These are phyloP conservation scores for Malus sylvestris DNA, from an alignment of 306 rosid genomes.

Conservation along the genomic window DNA sequence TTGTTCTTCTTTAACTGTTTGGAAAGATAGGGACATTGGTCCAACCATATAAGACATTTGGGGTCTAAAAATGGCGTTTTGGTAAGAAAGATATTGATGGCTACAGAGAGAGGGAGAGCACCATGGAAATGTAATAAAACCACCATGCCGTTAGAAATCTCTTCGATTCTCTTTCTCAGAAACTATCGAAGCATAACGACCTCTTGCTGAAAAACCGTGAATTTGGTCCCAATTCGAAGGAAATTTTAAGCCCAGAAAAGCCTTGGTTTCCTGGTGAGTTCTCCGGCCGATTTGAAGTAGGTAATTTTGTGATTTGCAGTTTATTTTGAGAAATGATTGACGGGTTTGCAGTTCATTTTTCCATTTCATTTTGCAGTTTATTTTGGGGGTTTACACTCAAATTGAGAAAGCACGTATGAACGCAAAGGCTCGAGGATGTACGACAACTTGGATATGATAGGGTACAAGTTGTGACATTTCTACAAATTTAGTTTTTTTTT, in stretches of 20 bases:
- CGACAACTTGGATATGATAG: constrained; percentile 96
- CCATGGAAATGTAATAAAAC: constrained; percentile 11
- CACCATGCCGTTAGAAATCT: too few relatives aligned
- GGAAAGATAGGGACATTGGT: constrained; percentile 2
- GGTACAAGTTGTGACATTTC: constrained; percentile 24
- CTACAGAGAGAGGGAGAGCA: constrained; percentile 19
- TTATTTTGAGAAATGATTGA: too few relatives aligned
- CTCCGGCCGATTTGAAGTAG: too few relatives aligned
- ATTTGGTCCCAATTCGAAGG: too few relatives aligned
- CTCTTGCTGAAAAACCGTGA: too few relatives aligned
- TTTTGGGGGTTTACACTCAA: constrained; percentile 72
- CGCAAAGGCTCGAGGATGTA: constrained; percentile 89
- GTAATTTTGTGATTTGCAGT: too few relatives aligned
- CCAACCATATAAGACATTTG: neutral
- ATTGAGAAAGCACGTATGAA: constrained; percentile 82
- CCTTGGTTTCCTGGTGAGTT: too few relatives aligned
- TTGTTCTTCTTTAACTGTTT: constrained; percentile 7
- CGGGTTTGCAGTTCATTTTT: too few relatives aligned
- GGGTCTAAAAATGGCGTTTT: constrained; percentile 10
- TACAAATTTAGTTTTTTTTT: neutral
- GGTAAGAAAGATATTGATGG: constrained; percentile 1
- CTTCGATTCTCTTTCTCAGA: too few relatives aligned
- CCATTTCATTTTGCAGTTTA: too few relatives aligned
- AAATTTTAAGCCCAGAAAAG: too few relatives aligned
- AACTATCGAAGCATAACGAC: too few relatives aligned